These are phyloP conservation scores for Wilcoxina mikolae DNA, from an alignment of 495 filamentous ascomycete species.

Conservation along the genomic window DNA sequence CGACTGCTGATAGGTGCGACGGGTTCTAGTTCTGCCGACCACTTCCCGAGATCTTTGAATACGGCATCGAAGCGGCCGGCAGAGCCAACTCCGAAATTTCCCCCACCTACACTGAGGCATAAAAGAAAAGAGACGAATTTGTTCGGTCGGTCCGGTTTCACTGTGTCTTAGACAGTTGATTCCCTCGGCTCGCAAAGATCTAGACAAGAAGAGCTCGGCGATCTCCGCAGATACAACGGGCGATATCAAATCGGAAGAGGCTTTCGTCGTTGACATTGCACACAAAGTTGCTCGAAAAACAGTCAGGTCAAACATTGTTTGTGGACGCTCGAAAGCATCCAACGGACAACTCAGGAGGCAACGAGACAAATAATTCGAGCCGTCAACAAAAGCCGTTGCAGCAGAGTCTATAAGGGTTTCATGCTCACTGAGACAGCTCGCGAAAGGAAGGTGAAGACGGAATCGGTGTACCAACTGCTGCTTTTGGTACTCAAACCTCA, in stretches of 20 bases:
- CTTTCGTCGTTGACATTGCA: neutral
- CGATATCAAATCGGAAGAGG: neutral
- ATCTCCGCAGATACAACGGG: neutral
- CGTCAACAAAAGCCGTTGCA: too few relatives aligned
- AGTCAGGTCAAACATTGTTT: neutral
- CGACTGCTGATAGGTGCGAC: neutral
- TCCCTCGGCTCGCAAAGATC: neutral
- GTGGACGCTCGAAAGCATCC: too few relatives aligned
- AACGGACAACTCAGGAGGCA: too few relatives aligned
- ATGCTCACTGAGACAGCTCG: neutral
- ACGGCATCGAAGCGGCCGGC: neutral
- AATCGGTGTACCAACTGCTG: neutral
- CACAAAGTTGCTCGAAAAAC: neutral
- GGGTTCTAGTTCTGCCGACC: neutral
- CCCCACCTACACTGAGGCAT: neutral
- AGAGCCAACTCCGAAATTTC: neutral
- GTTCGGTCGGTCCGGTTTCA: neutral
- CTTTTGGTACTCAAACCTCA: neutral
- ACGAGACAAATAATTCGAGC: too few relatives aligned
- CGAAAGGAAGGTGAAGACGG: neutral
- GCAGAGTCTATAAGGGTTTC: neutral
- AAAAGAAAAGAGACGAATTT: neutral
- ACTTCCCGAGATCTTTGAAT: neutral
- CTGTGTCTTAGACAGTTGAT: neutral
- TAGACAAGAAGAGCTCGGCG: neutral